phyloP scores from a whole-genome alignment of 805 yeast species.

The Monosporozyma aerobia region DNA sequence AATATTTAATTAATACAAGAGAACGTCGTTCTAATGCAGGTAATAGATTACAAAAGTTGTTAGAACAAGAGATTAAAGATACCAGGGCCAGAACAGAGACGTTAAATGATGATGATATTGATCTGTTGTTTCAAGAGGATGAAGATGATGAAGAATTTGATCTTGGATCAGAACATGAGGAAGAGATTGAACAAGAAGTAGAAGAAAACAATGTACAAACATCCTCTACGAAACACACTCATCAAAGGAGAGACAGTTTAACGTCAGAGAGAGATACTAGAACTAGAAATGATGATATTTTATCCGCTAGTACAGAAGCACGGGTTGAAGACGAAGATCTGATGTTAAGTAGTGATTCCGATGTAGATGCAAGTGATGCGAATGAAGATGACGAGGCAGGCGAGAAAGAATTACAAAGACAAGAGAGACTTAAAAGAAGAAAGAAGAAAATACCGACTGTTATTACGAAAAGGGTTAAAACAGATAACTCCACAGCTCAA shows the following conservation, averaged over 20 bases:
- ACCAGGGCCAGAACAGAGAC: constrained; percentile 27
- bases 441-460: constrained; percentile 27
- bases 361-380: constrained; percentile 33
- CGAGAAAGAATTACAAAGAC: constrained; percentile 49
- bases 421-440: constrained; percentile 25
- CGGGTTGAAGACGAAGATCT: constrained; percentile 25
- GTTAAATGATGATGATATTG: constrained; percentile 73
- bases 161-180: constrained; percentile 19
- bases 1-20: constrained; percentile 65
- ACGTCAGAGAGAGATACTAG: neutral
- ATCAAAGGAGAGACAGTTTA: neutral
- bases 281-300: constrained; percentile 4
- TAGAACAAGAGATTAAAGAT: constrained; percentile 56
- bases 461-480: constrained; percentile 21
- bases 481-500: constrained; percentile 9
- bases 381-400: constrained; percentile 59
- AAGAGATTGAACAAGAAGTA: constrained; percentile 25
- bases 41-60: constrained; percentile 59
- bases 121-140: constrained; percentile 58
- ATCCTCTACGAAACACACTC: constrained; percentile 6
- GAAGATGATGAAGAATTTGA: constrained; percentile 45
- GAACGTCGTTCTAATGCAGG: constrained; percentile 85
- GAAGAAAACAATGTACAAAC: constrained; percentile 14
- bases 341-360: constrained; percentile 26
- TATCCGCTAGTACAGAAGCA: neutral